Base-by-base conservation (phyloP, 2,329 filamentous ascomycete genomes). In the Neofusicoccum sp. region DNA sequence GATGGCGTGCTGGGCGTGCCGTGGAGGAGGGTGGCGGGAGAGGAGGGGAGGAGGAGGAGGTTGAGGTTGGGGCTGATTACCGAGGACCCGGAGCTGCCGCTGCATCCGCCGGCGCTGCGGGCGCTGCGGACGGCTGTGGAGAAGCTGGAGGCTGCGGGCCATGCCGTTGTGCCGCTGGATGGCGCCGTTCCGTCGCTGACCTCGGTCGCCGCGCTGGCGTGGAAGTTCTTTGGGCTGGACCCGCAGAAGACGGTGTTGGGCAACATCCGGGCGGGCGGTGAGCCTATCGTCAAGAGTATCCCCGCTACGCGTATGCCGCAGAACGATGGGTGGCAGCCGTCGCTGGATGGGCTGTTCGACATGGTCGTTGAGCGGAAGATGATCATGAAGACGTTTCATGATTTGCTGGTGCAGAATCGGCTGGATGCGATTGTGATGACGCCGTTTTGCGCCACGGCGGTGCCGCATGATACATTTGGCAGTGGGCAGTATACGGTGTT, bases 341-440 rank as follows among this genome's bases (percentile, higher is more conserved):
- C 60, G 5, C 65, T 83, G 45, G 74, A 80, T 31, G 77, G 74
- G 22, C 70, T 82, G 4, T 78, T 76, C 58, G 75, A 76, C 9
- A 70, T 85, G 61, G 77, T 81, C 49, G 71, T 76, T 14, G 73
- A 77, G 56, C 69, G 75, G 34, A 67, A 66, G 16, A 56, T 71
- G 63, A 74, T 80, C 7, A 39, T 72, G 4, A 73, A 78, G 16
- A 69, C 65, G 0, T 86, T 79, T 75, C 77, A 81, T 14, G 73
- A 74, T 39, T 45, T 77, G 0, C 79, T 81, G 71, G 70, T 76
- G 1, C 70, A 78, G 16, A 69, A 83, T 16, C 68, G 74, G 6
- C 70, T 87, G 3, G 84, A 87, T 70, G 80, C 79, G 0, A 70
- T 86, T 0, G 58, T 87, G n/a, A 78, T 77, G 59, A 78, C 81